phyloP scores from a whole-genome alignment of 257 asterid species.

The Penstemon newberryi region DNA sequence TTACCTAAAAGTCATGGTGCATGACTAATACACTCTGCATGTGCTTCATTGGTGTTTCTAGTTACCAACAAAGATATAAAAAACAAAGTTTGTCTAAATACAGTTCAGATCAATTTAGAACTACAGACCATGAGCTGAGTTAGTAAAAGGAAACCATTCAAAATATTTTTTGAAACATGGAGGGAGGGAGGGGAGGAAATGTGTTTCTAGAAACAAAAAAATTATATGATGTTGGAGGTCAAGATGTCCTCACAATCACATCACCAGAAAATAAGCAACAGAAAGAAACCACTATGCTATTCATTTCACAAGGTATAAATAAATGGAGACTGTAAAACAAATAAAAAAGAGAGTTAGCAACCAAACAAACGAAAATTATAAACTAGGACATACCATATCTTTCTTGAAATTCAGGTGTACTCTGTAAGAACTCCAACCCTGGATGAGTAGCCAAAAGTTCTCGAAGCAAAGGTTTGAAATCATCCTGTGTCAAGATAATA shows the following conservation, averaged over 20 bases:
- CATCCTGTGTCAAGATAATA: slow-evolving; percentile 55
- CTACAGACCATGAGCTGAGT: not conserved
- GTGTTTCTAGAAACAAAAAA: not conserved
- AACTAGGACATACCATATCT: slow-evolving; percentile 75
- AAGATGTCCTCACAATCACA: no score
- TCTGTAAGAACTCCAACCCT: slow-evolving; percentile 94
- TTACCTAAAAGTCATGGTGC: not conserved
- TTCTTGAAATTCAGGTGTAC: slow-evolving; percentile 99
- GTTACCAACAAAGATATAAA: not conserved
- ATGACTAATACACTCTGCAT: not conserved
- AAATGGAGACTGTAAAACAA: no score
- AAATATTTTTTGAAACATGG: no score
- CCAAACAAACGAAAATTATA: slow-evolving; percentile 4
- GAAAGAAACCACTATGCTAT: no score
- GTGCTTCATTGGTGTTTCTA: no score
- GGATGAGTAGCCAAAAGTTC: slow-evolving; percentile 98
- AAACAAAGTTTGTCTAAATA: not conserved
- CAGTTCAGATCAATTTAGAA: not conserved
- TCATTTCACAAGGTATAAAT: no score
- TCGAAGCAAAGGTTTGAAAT: slow-evolving; percentile 91
- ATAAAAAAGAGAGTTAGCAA: not conserved
- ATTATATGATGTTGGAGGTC: not conserved
- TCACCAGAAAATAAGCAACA: no score
- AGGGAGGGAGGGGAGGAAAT: not conserved
- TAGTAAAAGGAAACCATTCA: not conserved